Conservation (phyloP, 2,329 filamentous ascomycete genomes). For the Aspergillus ruber region DNA sequence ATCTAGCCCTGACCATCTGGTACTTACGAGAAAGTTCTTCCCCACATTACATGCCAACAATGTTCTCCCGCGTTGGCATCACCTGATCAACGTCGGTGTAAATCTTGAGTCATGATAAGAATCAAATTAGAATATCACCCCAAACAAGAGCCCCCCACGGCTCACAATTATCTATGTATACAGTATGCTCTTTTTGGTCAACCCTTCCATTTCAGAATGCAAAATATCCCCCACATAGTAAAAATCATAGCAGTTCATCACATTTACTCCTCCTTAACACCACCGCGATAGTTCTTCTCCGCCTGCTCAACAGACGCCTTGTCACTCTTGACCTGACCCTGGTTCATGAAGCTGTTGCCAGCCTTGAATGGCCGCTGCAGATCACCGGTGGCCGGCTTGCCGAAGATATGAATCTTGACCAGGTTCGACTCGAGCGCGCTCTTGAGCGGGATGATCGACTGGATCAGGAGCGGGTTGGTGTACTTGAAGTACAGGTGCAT, state of each 20-base stretch:
- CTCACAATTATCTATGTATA: background rate
- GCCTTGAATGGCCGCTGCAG: conserved; percentile 96
- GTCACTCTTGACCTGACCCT: conserved; percentile 74
- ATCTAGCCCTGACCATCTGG: no score
- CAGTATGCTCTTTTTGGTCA: background rate
- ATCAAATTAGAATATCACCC: no score
- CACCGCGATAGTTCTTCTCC: conserved; percentile 45
- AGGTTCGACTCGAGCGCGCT: conserved; percentile 90
- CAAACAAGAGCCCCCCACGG: no score
- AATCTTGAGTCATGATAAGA: no score
- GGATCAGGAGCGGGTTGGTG: conserved; percentile 97
- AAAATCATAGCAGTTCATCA: background rate
- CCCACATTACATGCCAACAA: no score
- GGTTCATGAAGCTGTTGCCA: conserved; percentile 69
- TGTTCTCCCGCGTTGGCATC: no score
- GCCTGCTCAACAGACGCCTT: conserved; percentile 62
- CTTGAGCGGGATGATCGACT: conserved; percentile 98
- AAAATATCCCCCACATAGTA: background rate
- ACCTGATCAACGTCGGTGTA: no score
- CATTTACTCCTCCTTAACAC: conserved; percentile 45
- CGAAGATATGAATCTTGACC: conserved; percentile 90
- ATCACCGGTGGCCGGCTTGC: conserved; percentile 78
- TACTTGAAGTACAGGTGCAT: conserved; percentile 99
- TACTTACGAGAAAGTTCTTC: no score
- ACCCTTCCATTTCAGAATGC: background rate